Conservation (phyloP, 345 rosid genomes). For the Gossypioides kirkii region DNA sequence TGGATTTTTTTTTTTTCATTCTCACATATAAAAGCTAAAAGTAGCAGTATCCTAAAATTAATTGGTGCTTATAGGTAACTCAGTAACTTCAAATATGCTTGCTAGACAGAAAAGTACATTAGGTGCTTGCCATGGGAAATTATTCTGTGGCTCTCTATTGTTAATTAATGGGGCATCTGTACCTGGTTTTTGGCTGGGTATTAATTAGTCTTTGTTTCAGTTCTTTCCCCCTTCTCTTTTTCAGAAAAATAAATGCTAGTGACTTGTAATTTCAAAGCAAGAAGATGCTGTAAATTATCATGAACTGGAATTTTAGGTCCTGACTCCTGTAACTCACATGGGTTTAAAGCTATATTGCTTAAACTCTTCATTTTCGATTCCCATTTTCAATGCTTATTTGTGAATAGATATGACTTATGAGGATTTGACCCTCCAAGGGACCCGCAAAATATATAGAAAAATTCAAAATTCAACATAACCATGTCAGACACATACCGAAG, state of each 20-base stretch:
- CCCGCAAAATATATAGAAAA: too few relatives aligned
- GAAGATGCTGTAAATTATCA: neutral
- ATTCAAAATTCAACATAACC: too few relatives aligned
- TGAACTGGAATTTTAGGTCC: neutral
- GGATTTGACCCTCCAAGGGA: too few relatives aligned
- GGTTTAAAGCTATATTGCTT: neutral
- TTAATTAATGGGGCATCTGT: neutral
- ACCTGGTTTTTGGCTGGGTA: neutral
- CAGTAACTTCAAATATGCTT: neutral
- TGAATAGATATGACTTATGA: too few relatives aligned
- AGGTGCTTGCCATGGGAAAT: neutral
- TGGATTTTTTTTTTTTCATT: too few relatives aligned
- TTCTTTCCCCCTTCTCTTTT: neutral
- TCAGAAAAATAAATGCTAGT: neutral
- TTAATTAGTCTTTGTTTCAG: neutral
- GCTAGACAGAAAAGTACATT: neutral
- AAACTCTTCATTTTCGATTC: neutral
- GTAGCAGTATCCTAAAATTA: neutral
- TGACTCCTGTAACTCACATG: neutral
- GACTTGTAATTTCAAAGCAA: neutral
- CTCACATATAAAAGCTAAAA: neutral
- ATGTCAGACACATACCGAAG: too few relatives aligned
- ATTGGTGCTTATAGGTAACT: neutral
- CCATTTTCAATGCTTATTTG: neutral
- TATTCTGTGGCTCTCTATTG: neutral